Base-by-base conservation (phyloP, 116 monocot species). In the Posidonia oceanica region DNA sequence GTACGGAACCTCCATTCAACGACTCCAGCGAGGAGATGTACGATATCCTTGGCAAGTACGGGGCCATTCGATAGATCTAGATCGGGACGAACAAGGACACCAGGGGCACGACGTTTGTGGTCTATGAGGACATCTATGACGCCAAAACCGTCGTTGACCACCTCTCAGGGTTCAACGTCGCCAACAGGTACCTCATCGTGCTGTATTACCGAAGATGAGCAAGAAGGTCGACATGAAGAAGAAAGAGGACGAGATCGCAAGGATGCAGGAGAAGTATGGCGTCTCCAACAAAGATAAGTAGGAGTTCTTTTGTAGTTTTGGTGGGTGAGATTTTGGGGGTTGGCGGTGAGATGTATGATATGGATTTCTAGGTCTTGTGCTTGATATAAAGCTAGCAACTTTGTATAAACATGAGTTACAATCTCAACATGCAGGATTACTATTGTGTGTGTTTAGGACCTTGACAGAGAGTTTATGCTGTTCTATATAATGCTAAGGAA, bases 1-100 rank as follows among this genome's bases (percentile, higher is more conserved):
- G 98, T 98, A 36, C 85, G 98, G 10, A 98, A 98, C 75, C 90
- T 98, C 14, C 98, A 7, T 99, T 99, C 93, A 93, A 99, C 81
- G 93, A 93, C 82, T 90, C 99, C 20, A 93, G 93, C 80, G 99
- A 99, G 86, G 99, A 99, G 90, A 99, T 99, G 99, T 99, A 99
- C 90, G 99, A 99, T 66, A 99, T 99, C 73, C 93, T 99, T 80
- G 93, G 99, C 60, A 99, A 99, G 81, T 99, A 99, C 88, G 99
- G 99, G 2, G 99, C 99, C 15, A 99, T 99, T 23, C 86, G 99
- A 8, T 93, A 99, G 84, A 99, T 99, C 75, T 79, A 90, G 53
- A 75, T 99, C 56, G 99, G 99, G 10, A 93, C 85, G 37, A 84
- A 74, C 80, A 93, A 88, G 81, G 98, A 98, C 73, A 98, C 98